Evolutionary conservation across 768 basidiomycete species (phyloP).

Genomic region (Stropharia rugosoannulata): DNA sequence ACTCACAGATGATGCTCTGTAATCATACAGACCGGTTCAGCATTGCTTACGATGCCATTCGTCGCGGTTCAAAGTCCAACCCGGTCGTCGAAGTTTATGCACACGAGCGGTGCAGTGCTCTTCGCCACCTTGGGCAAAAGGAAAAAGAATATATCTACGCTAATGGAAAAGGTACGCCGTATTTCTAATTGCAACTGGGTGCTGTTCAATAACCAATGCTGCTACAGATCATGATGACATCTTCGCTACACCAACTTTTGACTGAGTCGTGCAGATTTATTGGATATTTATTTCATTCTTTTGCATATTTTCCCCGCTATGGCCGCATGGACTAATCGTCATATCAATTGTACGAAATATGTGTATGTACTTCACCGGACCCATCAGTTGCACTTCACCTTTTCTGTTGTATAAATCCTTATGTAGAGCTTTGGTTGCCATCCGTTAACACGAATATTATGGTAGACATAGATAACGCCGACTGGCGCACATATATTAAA

Average conservation of each 20-base stretch:
- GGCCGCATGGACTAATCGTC: background rate
- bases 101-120: conserved; percentile 53
- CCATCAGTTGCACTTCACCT: too few relatives aligned
- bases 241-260: conserved; percentile 49
- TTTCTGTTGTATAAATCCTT: too few relatives aligned
- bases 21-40: conserved; percentile 69
- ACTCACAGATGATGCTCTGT: conserved; percentile 68
- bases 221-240: conserved; percentile 40
- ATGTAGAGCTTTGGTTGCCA: too few relatives aligned
- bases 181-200: background rate
- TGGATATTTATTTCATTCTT: background rate
- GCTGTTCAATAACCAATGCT: background rate
- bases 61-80: conserved; percentile 52
- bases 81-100: conserved; percentile 53
- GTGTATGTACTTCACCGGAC: too few relatives aligned
- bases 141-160: conserved; percentile 61
- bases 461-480: too few relatives aligned
- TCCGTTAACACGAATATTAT: too few relatives aligned
- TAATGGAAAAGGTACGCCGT: conserved; percentile 52
- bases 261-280: conserved; percentile 9
- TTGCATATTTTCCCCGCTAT: background rate
- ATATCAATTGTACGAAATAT: background rate
- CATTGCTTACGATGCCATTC: conserved; percentile 60
- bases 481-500: too few relatives aligned
- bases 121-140: conserved; percentile 61